Base-by-base conservation (phyloP, 169 alveolate genomes). In the Eimeria maxima region DNA sequence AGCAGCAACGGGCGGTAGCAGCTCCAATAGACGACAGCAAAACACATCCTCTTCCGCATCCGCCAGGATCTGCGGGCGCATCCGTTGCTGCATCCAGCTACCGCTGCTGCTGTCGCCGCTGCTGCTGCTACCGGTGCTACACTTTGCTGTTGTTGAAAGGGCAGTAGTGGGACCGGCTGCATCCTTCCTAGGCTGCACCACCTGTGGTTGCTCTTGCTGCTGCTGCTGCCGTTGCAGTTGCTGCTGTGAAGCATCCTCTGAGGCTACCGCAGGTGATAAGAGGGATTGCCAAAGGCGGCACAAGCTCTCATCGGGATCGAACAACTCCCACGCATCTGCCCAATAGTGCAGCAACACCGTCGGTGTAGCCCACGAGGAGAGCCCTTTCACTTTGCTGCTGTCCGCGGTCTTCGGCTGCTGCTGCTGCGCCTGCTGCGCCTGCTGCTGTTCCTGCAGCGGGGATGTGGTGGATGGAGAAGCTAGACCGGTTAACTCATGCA, bases 301-400 rank as follows among this genome's bases (percentile, higher is more conserved):
- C 8, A 55, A 16, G 33, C 76, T 55, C 42, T 53, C 76, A 13
- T 18, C 38, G 2, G 71, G 76, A 33, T 83, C 91, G 10, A 50
- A 18, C 29, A 83, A 45, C 53, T 55, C 91, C 91, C 91, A 83
- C 18, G 55, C 76, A 4, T 83, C 74, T 53, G 14, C 45, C 91
- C 91, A 83, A 76, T 83, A 83, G n/a, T 83, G 74, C n/a, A 50
- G 27, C 22, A 53, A 76, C 76, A 83, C 91, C 4, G 76, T 53
- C 3, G 91, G 91, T 11, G 91, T 83, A 22, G 91, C 91, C 91
- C 91, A 83, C 33, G 91, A 83, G 33, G 91, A 83, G 24, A 83
- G 74, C 47, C 91, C 91, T 50, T 50, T 83, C 7, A 55, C 24
- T 83, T 83, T 83, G 91, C 76, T 50, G 91, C 74, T 83, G 14